These are phyloP conservation scores for Pyrenophora seminiperda DNA, from an alignment of 2,329 filamentous ascomycete species.

Conservation along the genomic window DNA sequence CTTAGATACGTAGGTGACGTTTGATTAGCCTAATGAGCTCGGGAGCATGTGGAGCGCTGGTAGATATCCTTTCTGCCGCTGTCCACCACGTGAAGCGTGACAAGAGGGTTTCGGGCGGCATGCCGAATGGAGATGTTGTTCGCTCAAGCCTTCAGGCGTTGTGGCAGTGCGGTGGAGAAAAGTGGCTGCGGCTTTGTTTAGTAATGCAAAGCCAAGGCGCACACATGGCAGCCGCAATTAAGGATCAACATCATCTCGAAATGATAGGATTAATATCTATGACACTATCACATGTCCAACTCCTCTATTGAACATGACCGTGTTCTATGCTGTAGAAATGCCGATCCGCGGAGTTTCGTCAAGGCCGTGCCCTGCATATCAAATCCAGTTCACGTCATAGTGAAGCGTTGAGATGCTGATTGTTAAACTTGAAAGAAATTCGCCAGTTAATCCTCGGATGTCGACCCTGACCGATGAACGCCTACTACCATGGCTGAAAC, in stretches of 20 bases:
- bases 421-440: conserved; percentile 11
- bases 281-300: conserved; percentile 2
- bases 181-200: conserved; percentile 1
- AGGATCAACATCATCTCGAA: conserved; percentile 3
- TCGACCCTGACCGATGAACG: conserved; percentile 19
- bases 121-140: conserved; percentile 19
- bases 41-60: conserved; percentile 11
- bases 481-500: conserved; percentile 20
- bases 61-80: conserved; percentile 17
- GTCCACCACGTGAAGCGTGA: conserved; percentile 13
- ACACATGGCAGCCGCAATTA: conserved; percentile 1
- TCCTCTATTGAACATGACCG: neutral
- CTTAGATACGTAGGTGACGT: conserved; percentile 9
- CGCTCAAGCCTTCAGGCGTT: neutral
- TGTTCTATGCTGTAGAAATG: neutral
- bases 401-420: conserved; percentile 26
- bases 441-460: conserved; percentile 10
- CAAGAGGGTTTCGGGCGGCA: conserved; percentile 16
- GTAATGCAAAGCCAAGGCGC: conserved; percentile 11
- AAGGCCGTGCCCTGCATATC: conserved; percentile 2
- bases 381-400: conserved; percentile 31
- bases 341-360: conserved; percentile 9
- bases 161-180: conserved; percentile 1
- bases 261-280: conserved; percentile 16
- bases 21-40: conserved; percentile 44